Evolutionary conservation across 768 basidiomycete genomes (phyloP), one percentile per base, ranked within the genome.

Genomic region (Calocera viscosa): DNA sequence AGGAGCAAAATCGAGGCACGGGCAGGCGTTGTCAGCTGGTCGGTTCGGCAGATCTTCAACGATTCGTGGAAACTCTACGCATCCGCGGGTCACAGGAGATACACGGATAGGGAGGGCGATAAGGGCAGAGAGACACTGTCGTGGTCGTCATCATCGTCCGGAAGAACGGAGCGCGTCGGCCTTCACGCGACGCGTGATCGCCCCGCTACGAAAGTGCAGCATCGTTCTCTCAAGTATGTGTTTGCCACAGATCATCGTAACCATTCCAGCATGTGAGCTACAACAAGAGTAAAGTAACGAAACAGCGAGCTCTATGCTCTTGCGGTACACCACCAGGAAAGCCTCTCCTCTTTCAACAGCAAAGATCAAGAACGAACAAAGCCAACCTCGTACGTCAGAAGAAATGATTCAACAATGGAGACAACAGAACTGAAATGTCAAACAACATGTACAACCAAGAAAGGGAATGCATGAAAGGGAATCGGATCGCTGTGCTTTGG

Each of bases 211-310:
- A 38, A 38, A 14, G 35, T 5, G 35, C 14, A 38, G 14, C 35
- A 38, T 38, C 35, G 35, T 38, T 14, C 35, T 38, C 35, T 14
- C 35, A 14, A 5, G 5, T 14, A 38, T 38, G 14, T 38, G 35
- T 38, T 19, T 47, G 53, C 53, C 53, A 60, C 53, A 60, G 26
- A 60, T 60, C 53, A 60, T 60, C 53, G 53, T 60, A 60, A 28
- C 53, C 14, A 60, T 60, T 60, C 26, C 14, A 60, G 24, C 24
- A 60, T 47, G 30, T 2, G 53, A 60, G 53, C 26, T 60, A 60
- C 53, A 60, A 60, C 53, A 60, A 10, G 30, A 26, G 14, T 60
- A 32, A 60, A 26, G 53, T 60, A 60, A 26, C 11, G 53, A 60
- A 60, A 60, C 30, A 60, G 26, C 26, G 53, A 60, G 30, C 30